Percentiles rank a stretch among this genome's conserved stretches.
phyloP scores from a whole-genome alignment of 805 yeast species.

The Saccharomycopsis sp. region DNA sequence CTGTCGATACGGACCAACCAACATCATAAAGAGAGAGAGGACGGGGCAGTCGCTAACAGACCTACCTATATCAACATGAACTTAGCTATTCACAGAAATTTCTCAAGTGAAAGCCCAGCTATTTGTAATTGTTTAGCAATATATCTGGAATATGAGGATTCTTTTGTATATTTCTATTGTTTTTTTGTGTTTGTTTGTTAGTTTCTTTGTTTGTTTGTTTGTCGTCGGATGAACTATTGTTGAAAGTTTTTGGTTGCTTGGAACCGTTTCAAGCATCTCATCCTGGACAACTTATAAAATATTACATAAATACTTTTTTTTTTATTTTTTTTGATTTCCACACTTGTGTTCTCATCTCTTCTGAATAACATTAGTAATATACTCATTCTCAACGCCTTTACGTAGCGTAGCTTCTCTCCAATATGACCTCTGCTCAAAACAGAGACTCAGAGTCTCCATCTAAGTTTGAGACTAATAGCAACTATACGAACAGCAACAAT shows the following conservation, averaged over 20 bases:
- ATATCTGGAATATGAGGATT: too few species aligned
- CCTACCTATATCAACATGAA: too few species aligned
- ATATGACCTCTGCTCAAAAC: not conserved
- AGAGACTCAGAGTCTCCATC: not conserved
- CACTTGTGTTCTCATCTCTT: not conserved
- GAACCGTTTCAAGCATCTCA: not conserved
- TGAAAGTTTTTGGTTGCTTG: not conserved
- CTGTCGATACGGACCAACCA: too few species aligned
- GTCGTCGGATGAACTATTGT: not conserved
- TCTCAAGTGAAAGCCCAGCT: too few species aligned
- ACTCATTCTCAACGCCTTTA: too few species aligned
- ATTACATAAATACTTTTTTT: not conserved
- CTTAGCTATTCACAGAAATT: too few species aligned
- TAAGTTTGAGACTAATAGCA: not conserved
- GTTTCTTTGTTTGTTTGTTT: not conserved
- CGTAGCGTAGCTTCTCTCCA: too few species aligned
- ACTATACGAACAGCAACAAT: not conserved
- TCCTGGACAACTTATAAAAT: not conserved
- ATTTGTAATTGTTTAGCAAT: too few species aligned
- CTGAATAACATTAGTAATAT: not conserved
- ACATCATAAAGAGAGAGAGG: not conserved
- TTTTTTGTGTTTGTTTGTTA: not conserved
- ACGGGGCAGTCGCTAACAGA: too few species aligned
- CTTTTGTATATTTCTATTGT: too few species aligned
- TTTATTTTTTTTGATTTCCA: not conserved